A percentile compares a stretch with the other conserved stretches of the same genome.
These are phyloP conservation scores for Pythium folliculosum DNA, from an alignment of 352 stramenopile genomes.

Conservation along the genomic window DNA sequence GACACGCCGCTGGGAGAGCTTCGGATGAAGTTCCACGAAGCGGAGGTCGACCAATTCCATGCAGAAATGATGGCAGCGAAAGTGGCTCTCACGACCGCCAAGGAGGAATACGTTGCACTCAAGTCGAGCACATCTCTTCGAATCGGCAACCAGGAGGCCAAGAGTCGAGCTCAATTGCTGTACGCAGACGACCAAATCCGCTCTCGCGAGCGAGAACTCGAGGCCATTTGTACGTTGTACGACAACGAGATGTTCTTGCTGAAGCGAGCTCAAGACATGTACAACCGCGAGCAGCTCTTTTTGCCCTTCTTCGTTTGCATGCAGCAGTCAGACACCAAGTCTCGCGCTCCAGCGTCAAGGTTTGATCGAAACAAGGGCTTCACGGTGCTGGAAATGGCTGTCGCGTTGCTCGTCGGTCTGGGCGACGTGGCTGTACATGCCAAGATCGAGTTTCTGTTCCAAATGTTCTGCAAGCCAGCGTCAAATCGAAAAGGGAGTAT, in stretches of 20 bases:
- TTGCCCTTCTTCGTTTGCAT: constrained; percentile 58
- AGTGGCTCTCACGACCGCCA: constrained; percentile 41
- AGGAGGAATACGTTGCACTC: constrained; percentile 71
- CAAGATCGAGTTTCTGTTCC: constrained; percentile 80
- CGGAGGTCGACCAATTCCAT: constrained; percentile 50
- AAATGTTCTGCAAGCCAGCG: constrained; percentile 51
- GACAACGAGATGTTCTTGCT: constrained; percentile 79
- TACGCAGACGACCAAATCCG: constrained; percentile 78
- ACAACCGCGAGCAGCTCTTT: constrained; percentile 66
- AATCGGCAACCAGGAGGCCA: constrained; percentile 43
- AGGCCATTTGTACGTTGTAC: constrained; percentile 47
- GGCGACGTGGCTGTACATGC: constrained; percentile 43
- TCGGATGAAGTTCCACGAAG: constrained; percentile 62
- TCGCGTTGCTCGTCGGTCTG: constrained; percentile 57
- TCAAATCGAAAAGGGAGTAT: constrained; percentile 9
- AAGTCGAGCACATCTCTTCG: constrained; percentile 44
- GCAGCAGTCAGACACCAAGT: constrained; percentile 15
- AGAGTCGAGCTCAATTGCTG: constrained; percentile 66
- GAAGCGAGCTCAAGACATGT: constrained; percentile 54
- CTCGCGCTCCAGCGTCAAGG: background rate
- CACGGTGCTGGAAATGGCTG: constrained; percentile 45
- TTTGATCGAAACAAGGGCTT: constrained; percentile 13
- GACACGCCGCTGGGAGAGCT: constrained; percentile 53
- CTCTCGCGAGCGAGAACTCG: constrained; percentile 56
- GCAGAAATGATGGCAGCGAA: constrained; percentile 52